Percentiles rank a stretch among this genome's conserved stretches.
These are phyloP conservation scores for Geosmithia flava DNA, from an alignment of 2,329 filamentous ascomycete species.

Conservation along the genomic window DNA sequence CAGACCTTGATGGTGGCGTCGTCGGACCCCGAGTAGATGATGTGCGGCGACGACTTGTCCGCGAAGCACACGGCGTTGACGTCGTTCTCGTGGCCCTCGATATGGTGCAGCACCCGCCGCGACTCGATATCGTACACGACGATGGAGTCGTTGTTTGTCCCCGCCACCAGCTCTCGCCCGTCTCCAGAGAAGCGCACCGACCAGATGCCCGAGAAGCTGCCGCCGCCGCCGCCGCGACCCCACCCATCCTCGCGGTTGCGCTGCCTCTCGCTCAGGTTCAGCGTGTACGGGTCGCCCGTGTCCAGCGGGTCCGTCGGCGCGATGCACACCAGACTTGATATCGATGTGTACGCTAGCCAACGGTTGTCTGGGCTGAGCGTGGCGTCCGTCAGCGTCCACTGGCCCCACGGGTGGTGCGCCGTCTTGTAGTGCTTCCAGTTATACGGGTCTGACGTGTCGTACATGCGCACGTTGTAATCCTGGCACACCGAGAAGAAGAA, in stretches of 20 bases:
- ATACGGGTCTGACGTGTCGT: constrained; percentile 92
- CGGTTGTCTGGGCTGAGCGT: constrained; percentile 84
- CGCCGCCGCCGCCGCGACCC: constrained; percentile 10
- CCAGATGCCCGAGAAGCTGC: constrained; percentile 57
- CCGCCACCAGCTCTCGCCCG: constrained; percentile 79
- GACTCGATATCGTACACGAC: constrained; percentile 90
- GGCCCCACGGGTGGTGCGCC: constrained; percentile 70
- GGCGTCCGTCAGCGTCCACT: constrained; percentile 95
- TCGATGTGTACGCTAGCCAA: constrained; percentile 84
- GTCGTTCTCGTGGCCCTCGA: constrained; percentile 72
- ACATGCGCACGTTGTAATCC: constrained; percentile 92
- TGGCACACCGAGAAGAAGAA: constrained; percentile 92
- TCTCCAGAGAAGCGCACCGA: constrained; percentile 88
- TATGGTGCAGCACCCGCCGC: constrained; percentile 58
- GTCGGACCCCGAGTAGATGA: constrained; percentile 91
- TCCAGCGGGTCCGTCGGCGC: constrained; percentile 80
- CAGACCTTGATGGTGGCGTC: constrained; percentile 92
- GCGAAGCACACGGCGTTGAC: constrained; percentile 97
- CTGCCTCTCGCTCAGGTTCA: constrained; percentile 46
- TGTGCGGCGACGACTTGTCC: constrained; percentile 77
- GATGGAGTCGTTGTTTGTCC: constrained; percentile 66
- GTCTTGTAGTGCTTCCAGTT: constrained; percentile 95
- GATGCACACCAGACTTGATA: constrained; percentile 71
- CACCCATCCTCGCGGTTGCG: constrained; percentile 10
- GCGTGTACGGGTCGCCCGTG: constrained; percentile 61